Base-by-base conservation (phyloP, 1,284 basidiomycete species). In the Ceratobasidium theobromae region DNA sequence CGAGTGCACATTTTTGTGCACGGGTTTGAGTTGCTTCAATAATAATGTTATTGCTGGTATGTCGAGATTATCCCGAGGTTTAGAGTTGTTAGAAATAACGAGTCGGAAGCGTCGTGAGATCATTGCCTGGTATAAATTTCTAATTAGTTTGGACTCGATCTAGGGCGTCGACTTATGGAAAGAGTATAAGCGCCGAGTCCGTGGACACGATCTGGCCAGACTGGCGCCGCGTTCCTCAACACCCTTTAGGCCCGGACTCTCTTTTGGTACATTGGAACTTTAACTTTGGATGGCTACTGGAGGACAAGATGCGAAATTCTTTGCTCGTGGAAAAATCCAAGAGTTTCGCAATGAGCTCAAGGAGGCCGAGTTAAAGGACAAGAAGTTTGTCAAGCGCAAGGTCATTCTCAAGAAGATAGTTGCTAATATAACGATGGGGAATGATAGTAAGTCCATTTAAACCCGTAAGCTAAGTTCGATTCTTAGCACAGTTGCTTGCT, bases 361-460 rank as follows among this genome's bases (percentile, higher is more conserved):
- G 75, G 89, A 89, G 65, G 88, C 93, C 5, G 91, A 93, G 74
- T 82, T 87, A 69, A 94, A 94, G 78, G 95, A 98, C 82, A 98
- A 97, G 83, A 95, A 94, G 73, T 97, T 85, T 71, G 79, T 85
- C 71, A 93, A 93, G 78, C 85, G 93, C 71, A 96, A 94, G 83
- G 93, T 84, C 0, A 90, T 91, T 23, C 79, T 98, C 73, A 98
- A 98, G 84, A 95, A 95, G 81, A 89, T 98, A 71, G 93, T 96
- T 21, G 91, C 93, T 53, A 95, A 93, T 76, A 95, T 95, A 75
- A 97, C 94, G 1, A 95, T 95, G 88, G 94, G 94, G 66, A 95
- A 94, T 74, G 93, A 95, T 76, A 92, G 93, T 90, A 77, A 77
- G 87, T 86, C 77, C 70, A 74, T 41, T 8, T 49, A 12, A 23